Base-by-base conservation (phyloP, 768 basidiomycete species). In the Ramaria sp. region DNA sequence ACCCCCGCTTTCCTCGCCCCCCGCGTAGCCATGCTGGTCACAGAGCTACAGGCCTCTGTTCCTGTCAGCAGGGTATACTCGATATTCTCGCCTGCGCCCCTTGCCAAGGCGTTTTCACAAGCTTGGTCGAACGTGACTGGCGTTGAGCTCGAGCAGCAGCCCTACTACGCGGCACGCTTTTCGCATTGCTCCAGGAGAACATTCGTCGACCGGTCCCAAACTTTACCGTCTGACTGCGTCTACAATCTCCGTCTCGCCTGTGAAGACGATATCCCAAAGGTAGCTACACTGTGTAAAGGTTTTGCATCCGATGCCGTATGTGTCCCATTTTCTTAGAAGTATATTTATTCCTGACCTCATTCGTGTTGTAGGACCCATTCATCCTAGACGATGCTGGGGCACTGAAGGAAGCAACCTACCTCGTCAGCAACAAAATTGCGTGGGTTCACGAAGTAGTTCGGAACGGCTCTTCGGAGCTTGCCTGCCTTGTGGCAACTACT, bases 401-500 rank as follows among this genome's bases (percentile, higher is more conserved):
- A 0, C 16, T 65, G 3, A 42, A 61, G 20, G 85, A 88, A 66
- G 83, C 85, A 0, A 53, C 52, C 3, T 56, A 66, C 6, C 61
- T 86, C 39, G 74, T 88, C 32, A 50, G 58, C 8, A 69, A 74
- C 4, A 44, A 65, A 1, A 70, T 76, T 48, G 71, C 78, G 3
- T 89, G 84, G 83, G 78, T 87, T 1, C 79, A 80, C 58, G 67
- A 74, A 51, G 69, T 79, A n/a, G 62, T 65, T 49, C 60, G 41
- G 13, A 61, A 62, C 6, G 34, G 49, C 32, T 28, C 39, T 30
- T 27, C 41, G 16, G 57, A 60, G 28, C 73, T 81, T 20, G 81
- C 85, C 0, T 85, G 74, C 18, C 78, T 88, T 38, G 82, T 81
- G 5, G 85, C 85, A 15, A 77, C 76, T 27, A 85, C 85, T 7